Evolutionary conservation across 2,329 filamentous ascomycete species (phyloP).

Genomic region (Colletotrichum orbiculare): DNA sequence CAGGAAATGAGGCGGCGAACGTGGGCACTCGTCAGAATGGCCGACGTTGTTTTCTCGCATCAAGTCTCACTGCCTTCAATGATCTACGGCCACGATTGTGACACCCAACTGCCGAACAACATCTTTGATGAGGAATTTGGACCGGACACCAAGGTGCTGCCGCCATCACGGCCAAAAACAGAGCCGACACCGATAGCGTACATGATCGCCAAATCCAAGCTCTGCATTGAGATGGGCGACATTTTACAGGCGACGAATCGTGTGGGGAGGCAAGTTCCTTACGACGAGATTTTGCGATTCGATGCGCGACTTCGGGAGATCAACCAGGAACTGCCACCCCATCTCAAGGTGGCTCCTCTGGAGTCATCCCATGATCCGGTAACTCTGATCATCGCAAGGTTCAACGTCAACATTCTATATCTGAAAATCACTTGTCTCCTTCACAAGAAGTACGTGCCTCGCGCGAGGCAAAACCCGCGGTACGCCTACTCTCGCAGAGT

Average conservation of each 20-base stretch:
- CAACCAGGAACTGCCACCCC: conserved; percentile 78
- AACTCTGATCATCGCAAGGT: conserved; percentile 86
- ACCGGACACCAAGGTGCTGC: conserved; percentile 74
- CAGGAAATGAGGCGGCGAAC: conserved; percentile 77
- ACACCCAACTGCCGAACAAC: conserved; percentile 80
- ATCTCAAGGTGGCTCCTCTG: conserved; percentile 80
- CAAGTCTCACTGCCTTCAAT: conserved; percentile 75
- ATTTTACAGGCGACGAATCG: conserved; percentile 75
- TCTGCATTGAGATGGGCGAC: conserved; percentile 76
- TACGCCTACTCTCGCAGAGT: conserved; percentile 86
- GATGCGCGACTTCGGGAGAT: conserved; percentile 71
- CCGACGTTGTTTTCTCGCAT: conserved; percentile 82
- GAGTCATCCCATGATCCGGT: conserved; percentile 84
- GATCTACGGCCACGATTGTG: conserved; percentile 79
- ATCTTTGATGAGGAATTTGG: conserved; percentile 85
- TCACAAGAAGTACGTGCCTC: conserved; percentile 87
- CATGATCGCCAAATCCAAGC: conserved; percentile 78
- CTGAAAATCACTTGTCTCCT: conserved; percentile 90
- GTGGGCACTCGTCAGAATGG: conserved; percentile 78
- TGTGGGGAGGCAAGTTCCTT: conserved; percentile 65
- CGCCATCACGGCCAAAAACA: conserved; percentile 72
- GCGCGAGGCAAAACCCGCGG: conserved; percentile 80
- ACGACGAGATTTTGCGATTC: conserved; percentile 73
- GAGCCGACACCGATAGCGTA: conserved; percentile 83
- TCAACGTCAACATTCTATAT: conserved; percentile 85